These are phyloP conservation scores for Camelina laxa DNA, from an alignment of 345 rosid genomes.

Conservation along the genomic window DNA sequence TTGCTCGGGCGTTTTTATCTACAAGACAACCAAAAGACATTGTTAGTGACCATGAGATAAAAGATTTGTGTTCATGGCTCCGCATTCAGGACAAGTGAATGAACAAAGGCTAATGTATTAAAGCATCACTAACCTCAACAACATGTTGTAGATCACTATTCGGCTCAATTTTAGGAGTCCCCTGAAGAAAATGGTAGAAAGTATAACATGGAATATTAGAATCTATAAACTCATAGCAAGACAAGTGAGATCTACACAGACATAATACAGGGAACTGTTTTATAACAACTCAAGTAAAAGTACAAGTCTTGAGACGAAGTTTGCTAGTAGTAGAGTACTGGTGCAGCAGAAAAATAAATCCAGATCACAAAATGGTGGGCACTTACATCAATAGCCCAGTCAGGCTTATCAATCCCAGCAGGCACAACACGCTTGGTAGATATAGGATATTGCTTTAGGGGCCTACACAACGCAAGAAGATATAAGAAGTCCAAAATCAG, in stretches of 20 bases:
- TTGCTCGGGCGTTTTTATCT: conserved; percentile 89
- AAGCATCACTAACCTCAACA: conserved; percentile 69
- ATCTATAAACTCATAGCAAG: conserved; percentile 8
- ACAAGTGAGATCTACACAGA: neutral
- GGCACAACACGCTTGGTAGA: conserved; percentile 69
- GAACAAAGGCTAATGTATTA: neutral
- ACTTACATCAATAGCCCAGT: conserved; percentile 95
- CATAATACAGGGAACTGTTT: neutral
- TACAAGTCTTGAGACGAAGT: conserved; percentile 10
- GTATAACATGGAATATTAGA: conserved; percentile 2
- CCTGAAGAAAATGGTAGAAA: conserved; percentile 51
- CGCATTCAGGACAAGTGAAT: conserved; percentile 1
- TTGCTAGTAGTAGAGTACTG: neutral
- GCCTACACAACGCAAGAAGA: conserved; percentile 50
- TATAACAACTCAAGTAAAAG: conserved; percentile 15
- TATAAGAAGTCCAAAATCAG: neutral
- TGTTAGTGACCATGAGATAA: conserved; percentile 26
- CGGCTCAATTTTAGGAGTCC: conserved; percentile 84
- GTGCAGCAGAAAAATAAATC: conserved; percentile 10
- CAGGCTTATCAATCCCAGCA: conserved; percentile 71
- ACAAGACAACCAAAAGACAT: conserved; percentile 34
- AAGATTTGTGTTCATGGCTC: conserved; percentile 5
- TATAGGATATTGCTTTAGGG: conserved; percentile 80
- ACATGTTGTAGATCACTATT: conserved; percentile 81
- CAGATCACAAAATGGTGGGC: neutral